phyloP scores from a whole-genome alignment of 78 protist genomes.

The Pigoraptor vietnamica region DNA sequence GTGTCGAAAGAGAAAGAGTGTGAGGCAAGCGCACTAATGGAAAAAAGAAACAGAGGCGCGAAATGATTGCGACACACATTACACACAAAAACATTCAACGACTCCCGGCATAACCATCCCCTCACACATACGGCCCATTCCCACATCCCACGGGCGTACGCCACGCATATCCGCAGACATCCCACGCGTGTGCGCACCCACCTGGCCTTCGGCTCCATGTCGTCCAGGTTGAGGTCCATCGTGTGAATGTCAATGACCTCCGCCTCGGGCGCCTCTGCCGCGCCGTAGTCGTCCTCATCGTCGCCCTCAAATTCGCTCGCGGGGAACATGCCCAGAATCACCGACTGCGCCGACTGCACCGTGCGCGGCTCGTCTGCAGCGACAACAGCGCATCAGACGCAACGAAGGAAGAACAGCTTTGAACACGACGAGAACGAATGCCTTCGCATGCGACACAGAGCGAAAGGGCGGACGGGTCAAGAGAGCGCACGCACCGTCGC shows the following conservation, averaged over 20 bases:
- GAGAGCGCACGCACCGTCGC: not conserved
- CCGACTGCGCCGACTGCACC: not conserved
- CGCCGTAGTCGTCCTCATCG: not conserved
- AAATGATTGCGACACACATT: not conserved
- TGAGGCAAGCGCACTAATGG: not conserved
- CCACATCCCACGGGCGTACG: not conserved
- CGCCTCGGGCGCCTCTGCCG: not conserved
- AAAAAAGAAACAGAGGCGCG: not conserved
- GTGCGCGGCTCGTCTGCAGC: not conserved
- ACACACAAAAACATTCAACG: no score
- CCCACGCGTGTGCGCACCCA: not conserved
- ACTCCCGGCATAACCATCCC: no score
- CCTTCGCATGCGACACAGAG: no score
- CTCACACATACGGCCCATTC: no score
- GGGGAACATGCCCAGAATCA: not conserved
- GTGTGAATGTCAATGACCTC: not conserved
- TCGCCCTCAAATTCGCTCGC: not conserved
- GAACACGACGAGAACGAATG: no score
- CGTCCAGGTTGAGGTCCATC: not conserved
- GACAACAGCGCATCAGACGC: not conserved
- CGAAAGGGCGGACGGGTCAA: no score
- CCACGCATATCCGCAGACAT: not conserved
- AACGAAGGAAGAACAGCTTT: not conserved
- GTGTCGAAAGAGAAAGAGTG: not conserved
- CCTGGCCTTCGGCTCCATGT: not conserved